Conservation (phyloP, 164 flowering plant genomes). For the Magnolia sinica region DNA sequence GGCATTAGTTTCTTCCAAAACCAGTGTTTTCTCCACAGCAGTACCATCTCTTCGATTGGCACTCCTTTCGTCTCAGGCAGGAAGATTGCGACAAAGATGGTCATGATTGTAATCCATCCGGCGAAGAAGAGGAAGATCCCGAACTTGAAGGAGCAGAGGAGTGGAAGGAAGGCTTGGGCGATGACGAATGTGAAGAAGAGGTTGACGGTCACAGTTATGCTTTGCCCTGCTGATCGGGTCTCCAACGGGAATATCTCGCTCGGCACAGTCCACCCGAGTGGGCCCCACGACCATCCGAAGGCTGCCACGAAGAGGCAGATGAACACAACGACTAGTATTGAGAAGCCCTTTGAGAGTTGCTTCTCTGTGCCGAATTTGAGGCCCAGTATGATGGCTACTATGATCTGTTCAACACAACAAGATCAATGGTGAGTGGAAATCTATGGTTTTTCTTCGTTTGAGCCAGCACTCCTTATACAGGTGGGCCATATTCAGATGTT, state of each 20-base stretch:
- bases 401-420: conserved; percentile 38
- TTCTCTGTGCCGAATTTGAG: conserved; percentile 48
- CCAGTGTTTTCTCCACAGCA: conserved; percentile 61
- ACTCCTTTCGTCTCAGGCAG: conserved; percentile 63
- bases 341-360: conserved; percentile 56
- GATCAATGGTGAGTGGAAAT: background rate
- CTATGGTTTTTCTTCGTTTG: too few species aligned
- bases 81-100: conserved; percentile 43
- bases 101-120: conserved; percentile 55
- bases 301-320: conserved; percentile 79
- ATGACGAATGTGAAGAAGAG: conserved; percentile 54
- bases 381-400: conserved; percentile 68
- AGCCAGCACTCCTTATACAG: too few species aligned
- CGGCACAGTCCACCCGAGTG: conserved; percentile 61
- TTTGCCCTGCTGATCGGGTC: conserved; percentile 55
- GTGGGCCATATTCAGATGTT: too few species aligned
- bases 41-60: conserved; percentile 58
- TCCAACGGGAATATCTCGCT: conserved; percentile 60
- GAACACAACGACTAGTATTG: conserved; percentile 57
- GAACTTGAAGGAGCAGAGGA: conserved; percentile 45
- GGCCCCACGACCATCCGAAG: conserved; percentile 65
- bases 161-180: conserved; percentile 46
- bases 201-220: conserved; percentile 54
- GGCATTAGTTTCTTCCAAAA: conserved; percentile 55
- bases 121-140: conserved; percentile 64